phyloP scores from a whole-genome alignment of 2,329 filamentous ascomycete species.

The Colletotrichum sp. region DNA sequence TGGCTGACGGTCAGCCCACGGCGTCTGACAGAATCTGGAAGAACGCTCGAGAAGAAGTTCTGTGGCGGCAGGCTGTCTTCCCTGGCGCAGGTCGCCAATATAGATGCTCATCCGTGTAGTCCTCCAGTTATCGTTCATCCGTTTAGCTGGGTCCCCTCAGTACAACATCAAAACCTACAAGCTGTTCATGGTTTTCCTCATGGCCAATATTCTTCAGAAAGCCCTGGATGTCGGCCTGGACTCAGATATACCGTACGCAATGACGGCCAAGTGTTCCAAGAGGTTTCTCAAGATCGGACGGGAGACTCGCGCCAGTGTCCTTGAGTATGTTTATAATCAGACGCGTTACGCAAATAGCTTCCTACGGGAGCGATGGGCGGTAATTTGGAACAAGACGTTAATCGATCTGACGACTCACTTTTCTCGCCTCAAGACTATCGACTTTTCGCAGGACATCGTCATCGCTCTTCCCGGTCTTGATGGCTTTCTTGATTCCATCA shows the following conservation, averaged over 20 bases:
- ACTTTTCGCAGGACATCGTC: constrained; percentile 23
- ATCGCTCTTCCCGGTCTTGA: not conserved
- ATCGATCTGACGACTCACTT: not conserved
- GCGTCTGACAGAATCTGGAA: constrained; percentile 45
- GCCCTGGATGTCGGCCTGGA: constrained; percentile 20
- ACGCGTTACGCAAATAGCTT: not conserved
- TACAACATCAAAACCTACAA: constrained; percentile 46
- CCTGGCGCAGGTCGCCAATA: constrained; percentile 57
- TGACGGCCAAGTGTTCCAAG: constrained; percentile 49
- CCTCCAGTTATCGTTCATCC: constrained; percentile 38
- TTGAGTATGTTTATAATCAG: too few relatives aligned
- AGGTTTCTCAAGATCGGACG: constrained; percentile 24
- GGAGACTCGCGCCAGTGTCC: too few relatives aligned
- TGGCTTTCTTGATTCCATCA: not conserved
- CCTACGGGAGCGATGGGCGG: not conserved
- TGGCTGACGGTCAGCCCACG: constrained; percentile 36
- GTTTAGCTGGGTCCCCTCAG: not conserved
- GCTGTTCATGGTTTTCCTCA: constrained; percentile 52
- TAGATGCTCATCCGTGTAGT: constrained; percentile 62
- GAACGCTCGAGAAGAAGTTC: constrained; percentile 58
- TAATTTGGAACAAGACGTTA: not conserved
- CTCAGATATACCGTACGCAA: constrained; percentile 37
- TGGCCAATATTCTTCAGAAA: constrained; percentile 38
- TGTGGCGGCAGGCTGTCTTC: constrained; percentile 39
- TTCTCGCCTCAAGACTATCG: not conserved